Base-by-base conservation (phyloP, 768 basidiomycete species). In the Phlebiopsis gigantea region DNA sequence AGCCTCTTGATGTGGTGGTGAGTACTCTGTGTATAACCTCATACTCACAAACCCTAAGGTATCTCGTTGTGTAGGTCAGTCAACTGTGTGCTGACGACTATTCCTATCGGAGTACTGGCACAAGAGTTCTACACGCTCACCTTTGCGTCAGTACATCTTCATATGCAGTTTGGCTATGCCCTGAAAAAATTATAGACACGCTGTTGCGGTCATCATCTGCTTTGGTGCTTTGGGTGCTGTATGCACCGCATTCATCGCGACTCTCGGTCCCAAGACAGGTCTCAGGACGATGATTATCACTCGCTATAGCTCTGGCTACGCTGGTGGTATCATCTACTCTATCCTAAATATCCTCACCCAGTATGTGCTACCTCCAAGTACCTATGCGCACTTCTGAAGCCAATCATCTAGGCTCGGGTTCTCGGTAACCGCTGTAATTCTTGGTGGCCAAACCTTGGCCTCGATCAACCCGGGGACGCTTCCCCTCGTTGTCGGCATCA, bases 241-340 rank as follows among this genome's bases (percentile, higher is more conserved):
- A 5, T 67, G 69, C 7, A 74, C 77, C 0, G 77, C 79, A 1
- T 80, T 81, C 61, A 77, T 82, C 45, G 78, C 81, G 17, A 80
- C 74, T 6, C 68, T 83, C 8, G 82, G 81, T 0, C 81, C 82
- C 0, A 65, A 67, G 58, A 82, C 79, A 1, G 81, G 81, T 10
- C 66, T 83, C 22, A 72, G 81, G 5, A 81, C 79, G 0, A 83
- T 83, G 79, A 68, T 81, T 43, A 79, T 79, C 49, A 67, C 74
- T 2, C 72, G 80, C 1, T 81, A 72, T 57, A 76, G 73, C 58
- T 75, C 73, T 2, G 81, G 80, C 2, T 81, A 77, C 57, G 55
- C 77, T 9, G 80, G 80, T 14, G 73, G 78, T 4, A 71, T 71
- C 4, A 72, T 81, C 50, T 80, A 77, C 60, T 77, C 79, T 4